Conservation (phyloP, 2,329 filamentous ascomycete genomes). For the Fusarium paranaense region DNA sequence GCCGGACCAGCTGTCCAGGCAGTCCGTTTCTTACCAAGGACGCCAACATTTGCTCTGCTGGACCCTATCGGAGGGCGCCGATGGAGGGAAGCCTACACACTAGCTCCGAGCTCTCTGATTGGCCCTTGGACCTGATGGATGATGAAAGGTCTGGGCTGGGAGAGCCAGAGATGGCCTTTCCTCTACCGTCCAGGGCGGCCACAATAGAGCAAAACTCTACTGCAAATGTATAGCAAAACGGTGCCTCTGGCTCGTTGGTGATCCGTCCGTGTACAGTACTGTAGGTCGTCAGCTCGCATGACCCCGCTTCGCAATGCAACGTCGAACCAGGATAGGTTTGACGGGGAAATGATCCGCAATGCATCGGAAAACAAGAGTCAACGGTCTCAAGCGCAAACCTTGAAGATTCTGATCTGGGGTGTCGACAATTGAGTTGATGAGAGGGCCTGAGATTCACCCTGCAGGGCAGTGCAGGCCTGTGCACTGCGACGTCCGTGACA, state of each 20-base stretch:
- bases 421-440: not conserved
- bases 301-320: constrained; percentile 38
- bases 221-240: constrained; percentile 1
- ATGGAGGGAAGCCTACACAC: not conserved
- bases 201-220: constrained; percentile 4
- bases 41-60: not conserved
- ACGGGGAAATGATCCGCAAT: constrained; percentile 37
- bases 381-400: constrained; percentile 11
- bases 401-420: not conserved
- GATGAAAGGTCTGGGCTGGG: constrained; percentile 14
- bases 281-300: constrained; percentile 18
- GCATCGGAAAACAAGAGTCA: constrained; percentile 26
- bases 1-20: constrained; percentile 8
- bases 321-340: constrained; percentile 7
- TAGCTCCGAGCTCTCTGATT: constrained; percentile 8
- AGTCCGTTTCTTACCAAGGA: not conserved
- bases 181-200: not conserved
- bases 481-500: constrained; percentile 15
- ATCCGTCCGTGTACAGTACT: constrained; percentile 10
- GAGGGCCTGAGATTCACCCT: not conserved
- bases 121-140: constrained; percentile 1
- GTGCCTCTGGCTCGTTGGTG: constrained; percentile 11
- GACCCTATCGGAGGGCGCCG: constrained; percentile 33
- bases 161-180: not conserved
- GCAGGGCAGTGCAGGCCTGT: not conserved